These are phyloP conservation scores for Tetrahymena elliotti DNA, from an alignment of 73 alveolate genomes.

Conservation along the genomic window DNA sequence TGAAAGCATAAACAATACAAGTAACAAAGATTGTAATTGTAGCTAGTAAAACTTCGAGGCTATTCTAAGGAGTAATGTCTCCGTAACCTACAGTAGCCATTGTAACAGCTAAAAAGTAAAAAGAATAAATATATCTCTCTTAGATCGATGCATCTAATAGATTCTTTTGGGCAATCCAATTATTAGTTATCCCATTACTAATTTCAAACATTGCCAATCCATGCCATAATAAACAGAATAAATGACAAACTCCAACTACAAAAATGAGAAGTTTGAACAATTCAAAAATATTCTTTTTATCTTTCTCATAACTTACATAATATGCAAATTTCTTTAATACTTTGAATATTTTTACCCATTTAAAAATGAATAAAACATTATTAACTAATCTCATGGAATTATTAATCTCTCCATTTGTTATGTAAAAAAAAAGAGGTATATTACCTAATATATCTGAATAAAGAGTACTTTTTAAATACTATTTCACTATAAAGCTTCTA, in stretches of 20 bases:
- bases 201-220: not conserved
- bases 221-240: not conserved
- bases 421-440: not conserved
- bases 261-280: not conserved
- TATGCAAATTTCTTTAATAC: not conserved
- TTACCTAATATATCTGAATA: not conserved
- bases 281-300: not conserved
- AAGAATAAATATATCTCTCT: constrained; percentile 8
- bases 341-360: not conserved
- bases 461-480: not conserved
- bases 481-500: not conserved
- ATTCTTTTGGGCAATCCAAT: not conserved
- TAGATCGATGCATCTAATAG: not conserved
- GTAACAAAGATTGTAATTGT: constrained; percentile 65
- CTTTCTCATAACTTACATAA: not conserved
- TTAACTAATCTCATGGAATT: not conserved
- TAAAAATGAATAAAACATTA: no score
- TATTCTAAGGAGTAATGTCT: constrained; percentile 62
- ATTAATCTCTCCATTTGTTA: not conserved
- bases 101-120: constrained; percentile 71
- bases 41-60: constrained; percentile 51
- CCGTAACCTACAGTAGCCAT: constrained; percentile 88
- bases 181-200: not conserved
- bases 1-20: constrained; percentile 21
- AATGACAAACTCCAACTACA: not conserved